phyloP scores from a whole-genome alignment of 2,329 filamentous ascomycete species.

The Didymella keratinophila region DNA sequence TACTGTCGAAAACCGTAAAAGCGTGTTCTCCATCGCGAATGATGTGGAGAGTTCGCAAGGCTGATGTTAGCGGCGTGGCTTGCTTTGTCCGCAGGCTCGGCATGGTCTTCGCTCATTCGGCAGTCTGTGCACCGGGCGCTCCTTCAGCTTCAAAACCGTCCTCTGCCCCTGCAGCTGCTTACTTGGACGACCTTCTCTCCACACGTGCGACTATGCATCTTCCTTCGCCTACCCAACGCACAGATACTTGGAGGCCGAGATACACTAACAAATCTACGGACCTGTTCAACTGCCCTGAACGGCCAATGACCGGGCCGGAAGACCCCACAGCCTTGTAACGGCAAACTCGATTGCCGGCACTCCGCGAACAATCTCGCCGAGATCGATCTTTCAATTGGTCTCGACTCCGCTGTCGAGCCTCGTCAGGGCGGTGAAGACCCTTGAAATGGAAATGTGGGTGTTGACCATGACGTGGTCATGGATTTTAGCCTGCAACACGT shows the following conservation, averaged over 20 bases:
- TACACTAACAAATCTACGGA: neutral
- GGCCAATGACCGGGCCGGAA: neutral
- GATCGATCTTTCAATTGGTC: conserved; percentile 8
- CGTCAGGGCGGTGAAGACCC: conserved; percentile 7
- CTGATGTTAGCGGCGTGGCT: neutral
- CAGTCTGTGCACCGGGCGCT: neutral
- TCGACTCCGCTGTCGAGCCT: conserved; percentile 2
- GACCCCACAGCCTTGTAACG: conserved; percentile 5
- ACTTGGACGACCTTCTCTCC: neutral
- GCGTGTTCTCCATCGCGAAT: neutral
- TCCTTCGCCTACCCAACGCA: neutral
- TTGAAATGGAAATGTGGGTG: conserved; percentile 12
- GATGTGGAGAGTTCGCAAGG: neutral
- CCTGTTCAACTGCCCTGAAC: neutral
- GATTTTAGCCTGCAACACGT: conserved; percentile 4
- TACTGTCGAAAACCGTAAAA: neutral
- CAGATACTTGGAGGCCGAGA: neutral
- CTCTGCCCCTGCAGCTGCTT: conserved; percentile 4
- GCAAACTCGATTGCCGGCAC: conserved; percentile 13
- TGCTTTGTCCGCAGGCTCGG: neutral
- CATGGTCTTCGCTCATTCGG: neutral
- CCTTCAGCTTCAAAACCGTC: conserved; percentile 5
- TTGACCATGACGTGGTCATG: conserved; percentile 16
- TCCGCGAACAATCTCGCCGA: conserved; percentile 12
- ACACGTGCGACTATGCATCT: neutral